phyloP scores from a whole-genome alignment of 371 early-diverging fungal genomes.

The Lichtheimia hyalospora region DNA sequence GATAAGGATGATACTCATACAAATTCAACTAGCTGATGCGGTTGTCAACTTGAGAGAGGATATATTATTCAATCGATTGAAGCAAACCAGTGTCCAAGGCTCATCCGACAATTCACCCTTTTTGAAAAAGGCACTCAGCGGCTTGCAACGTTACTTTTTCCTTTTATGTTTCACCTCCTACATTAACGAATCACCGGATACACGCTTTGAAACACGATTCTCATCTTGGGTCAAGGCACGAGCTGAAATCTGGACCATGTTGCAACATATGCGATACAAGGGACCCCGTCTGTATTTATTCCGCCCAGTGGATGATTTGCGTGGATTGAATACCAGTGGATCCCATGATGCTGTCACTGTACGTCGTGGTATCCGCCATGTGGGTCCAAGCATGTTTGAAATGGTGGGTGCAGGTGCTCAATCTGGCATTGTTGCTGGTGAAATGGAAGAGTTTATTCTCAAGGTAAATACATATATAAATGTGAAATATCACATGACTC shows the following conservation, averaged over 20 bases:
- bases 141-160: conserved; percentile 69
- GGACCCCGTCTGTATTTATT: conserved; percentile 59
- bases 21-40: conserved; percentile 65
- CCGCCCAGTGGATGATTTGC: conserved; percentile 69
- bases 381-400: conserved; percentile 46
- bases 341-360: background rate
- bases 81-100: conserved; percentile 38
- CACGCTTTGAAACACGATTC: conserved; percentile 47
- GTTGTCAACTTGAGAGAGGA: conserved; percentile 66
- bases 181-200: conserved; percentile 48
- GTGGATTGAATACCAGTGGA: conserved; percentile 24
- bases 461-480: conserved; percentile 35
- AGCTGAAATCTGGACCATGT: conserved; percentile 63
- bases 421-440: conserved; percentile 37
- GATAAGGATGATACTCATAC: too few species aligned
- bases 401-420: conserved; percentile 44
- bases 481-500: too few species aligned
- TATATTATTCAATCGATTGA: conserved; percentile 61
- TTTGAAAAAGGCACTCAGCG: conserved; percentile 47
- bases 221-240: conserved; percentile 56
- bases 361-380: conserved; percentile 12
- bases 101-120: conserved; percentile 19
- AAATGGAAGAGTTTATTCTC: conserved; percentile 61
- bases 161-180: conserved; percentile 63
- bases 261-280: conserved; percentile 52